Evolutionary conservation across 1,139 yeast genomes (phyloP).

Genomic region (Debaryomyces subglobosus): DNA sequence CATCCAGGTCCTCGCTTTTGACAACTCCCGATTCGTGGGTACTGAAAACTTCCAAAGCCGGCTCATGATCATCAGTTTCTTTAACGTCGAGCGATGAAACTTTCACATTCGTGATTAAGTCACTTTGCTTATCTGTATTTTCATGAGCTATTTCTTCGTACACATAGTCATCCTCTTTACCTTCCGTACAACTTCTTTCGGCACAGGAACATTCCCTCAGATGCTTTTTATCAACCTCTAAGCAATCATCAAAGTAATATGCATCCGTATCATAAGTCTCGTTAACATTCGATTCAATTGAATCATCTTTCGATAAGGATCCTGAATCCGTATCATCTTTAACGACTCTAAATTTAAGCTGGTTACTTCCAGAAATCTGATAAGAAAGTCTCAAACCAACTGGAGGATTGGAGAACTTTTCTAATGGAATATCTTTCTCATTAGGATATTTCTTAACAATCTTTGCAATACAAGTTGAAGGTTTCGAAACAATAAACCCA

Average conservation of each 20-base stretch:
- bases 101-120: not conserved
- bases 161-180: not conserved
- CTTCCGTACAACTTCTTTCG: not conserved
- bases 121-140: not conserved
- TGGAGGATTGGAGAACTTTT: constrained; percentile 27
- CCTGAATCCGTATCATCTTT: not conserved
- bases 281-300: not conserved
- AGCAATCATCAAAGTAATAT: not conserved
- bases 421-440: constrained; percentile 21
- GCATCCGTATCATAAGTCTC: constrained; percentile 1
- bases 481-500: constrained; percentile 38
- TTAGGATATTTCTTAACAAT: constrained; percentile 16
- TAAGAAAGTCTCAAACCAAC: constrained; percentile 29
- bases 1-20: not conserved
- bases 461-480: constrained; percentile 25
- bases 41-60: not conserved
- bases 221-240: not conserved
- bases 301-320: not conserved
- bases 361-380: constrained; percentile 15
- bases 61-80: not conserved
- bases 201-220: not conserved
- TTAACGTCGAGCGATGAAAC: not conserved
- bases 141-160: not conserved
- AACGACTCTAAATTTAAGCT: not conserved
- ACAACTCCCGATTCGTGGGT: not conserved